Evolutionary conservation across 352 stramenopile species (phyloP), one percentile per base, ranked within the genome.

Genomic region (Elongisporangium undulatum): DNA sequence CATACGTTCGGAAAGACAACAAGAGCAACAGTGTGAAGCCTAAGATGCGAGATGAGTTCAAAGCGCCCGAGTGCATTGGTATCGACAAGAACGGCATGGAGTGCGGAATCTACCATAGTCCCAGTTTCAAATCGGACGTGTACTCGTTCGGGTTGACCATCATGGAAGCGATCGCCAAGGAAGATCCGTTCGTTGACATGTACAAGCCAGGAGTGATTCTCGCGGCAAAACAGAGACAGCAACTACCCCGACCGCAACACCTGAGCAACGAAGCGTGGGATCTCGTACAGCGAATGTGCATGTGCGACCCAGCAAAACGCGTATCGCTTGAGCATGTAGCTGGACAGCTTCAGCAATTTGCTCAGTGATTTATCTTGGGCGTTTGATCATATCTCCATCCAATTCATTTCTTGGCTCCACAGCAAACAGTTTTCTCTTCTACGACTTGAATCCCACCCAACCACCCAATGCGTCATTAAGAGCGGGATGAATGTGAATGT

Each of bases 121-220:
- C 61, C 38, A 10, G 56, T 20, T 69, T 74, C 45, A 23, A 69
- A 54, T 72, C 66, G 17, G 70, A 78, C 39, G 55, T 75, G 16
- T 78, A 78, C 48, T 66, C 70, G 19, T 69, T 78, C 19, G 70
- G 70, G 0, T 45, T 78, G 49, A 72, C 63, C 20, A 61, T 78
- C 15, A 41, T 67, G 51, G 66, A 78, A 50, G 63, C 63, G 0
- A 45, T 68, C 0, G 56, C 48, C 7, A 70, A 63, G 50, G 49
- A 55, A 39, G 34, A 62, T 51, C 59, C 59, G 9, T 60, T 66
- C 15, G 2, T 49, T 0, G 51, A 34, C 20, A 62, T 56, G 52
- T 13, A n/a, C n/a, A 21, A 22, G 34, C 20, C 12, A 15, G 20
- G 1, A 3, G 63, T 55, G 3, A 62, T 66, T 20, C 49, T 20